A percentile compares a stretch with the other conserved stretches of the same genome.
phyloP scores from a whole-genome alignment of 2,329 filamentous ascomycete species.

The Pseudocercospora crystallina region DNA sequence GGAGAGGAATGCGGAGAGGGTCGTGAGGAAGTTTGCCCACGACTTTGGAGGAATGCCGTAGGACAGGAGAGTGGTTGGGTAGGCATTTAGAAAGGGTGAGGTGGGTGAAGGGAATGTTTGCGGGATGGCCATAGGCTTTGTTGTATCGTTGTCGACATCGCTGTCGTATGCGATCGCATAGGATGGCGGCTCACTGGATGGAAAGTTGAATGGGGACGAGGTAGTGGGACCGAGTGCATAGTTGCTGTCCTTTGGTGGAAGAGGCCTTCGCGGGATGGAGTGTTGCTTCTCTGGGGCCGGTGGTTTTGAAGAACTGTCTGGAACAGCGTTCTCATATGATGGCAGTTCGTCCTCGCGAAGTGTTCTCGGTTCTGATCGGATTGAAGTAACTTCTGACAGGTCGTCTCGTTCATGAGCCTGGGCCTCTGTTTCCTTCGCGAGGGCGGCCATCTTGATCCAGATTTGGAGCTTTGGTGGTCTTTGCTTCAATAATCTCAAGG shows the following conservation, averaged over 20 bases:
- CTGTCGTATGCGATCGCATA: slow-evolving; percentile 3
- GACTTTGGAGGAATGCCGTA: slow-evolving; percentile 20
- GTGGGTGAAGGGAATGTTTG: slow-evolving; percentile 13
- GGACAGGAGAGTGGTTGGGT: slow-evolving; percentile 15
- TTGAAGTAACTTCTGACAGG: slow-evolving; percentile 16
- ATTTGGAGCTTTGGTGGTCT: too few relatives aligned
- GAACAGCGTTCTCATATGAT: slow-evolving; percentile 6
- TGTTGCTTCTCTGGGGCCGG: not conserved
- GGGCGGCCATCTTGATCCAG: too few relatives aligned
- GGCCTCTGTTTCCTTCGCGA: too few relatives aligned
- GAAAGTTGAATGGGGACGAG: slow-evolving; percentile 19
- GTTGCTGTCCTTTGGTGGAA: too few relatives aligned
- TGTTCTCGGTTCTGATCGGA: slow-evolving; percentile 11
- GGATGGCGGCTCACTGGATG: slow-evolving; percentile 13
- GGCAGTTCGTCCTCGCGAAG: slow-evolving; percentile 15
- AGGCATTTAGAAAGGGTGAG: slow-evolving; percentile 19
- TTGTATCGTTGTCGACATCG: not conserved
- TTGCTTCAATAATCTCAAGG: too few relatives aligned
- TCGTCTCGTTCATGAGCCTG: slow-evolving; percentile 5
- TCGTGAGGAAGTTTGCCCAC: slow-evolving; percentile 21
- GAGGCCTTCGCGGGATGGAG: too few relatives aligned
- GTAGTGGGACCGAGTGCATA: slow-evolving; percentile 11
- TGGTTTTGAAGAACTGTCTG: not conserved
- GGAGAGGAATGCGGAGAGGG: slow-evolving; percentile 22
- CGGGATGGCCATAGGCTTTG: slow-evolving; percentile 19